Evolutionary conservation across 2,329 filamentous ascomycete species (phyloP).

Genomic region (Alternaria arbusti): DNA sequence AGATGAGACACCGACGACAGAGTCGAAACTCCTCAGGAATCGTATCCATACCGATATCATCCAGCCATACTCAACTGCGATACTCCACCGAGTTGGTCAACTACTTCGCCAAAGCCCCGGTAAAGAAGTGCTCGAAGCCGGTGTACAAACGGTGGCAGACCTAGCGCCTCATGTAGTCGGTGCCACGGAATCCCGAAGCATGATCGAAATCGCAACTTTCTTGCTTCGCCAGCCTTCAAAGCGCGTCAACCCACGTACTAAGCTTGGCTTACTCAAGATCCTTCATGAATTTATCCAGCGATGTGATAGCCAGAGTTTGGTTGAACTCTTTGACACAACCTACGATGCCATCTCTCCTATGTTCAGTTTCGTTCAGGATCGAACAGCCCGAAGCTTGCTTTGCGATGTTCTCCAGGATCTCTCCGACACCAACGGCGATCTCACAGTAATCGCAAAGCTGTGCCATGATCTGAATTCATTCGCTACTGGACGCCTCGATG

Average conservation of each 20-base stretch:
- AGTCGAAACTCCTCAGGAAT: conserved; percentile 64
- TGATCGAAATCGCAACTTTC: conserved; percentile 81
- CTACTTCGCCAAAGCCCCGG: conserved; percentile 66
- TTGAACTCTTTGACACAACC: conserved; percentile 66
- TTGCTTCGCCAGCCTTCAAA: conserved; percentile 85
- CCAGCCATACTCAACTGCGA: conserved; percentile 69
- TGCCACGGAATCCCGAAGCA: conserved; percentile 69
- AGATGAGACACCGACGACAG: conserved; percentile 27
- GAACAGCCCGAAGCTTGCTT: conserved; percentile 74
- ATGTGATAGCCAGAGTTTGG: conserved; percentile 63
- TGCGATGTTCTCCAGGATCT: conserved; percentile 76
- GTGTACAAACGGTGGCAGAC: conserved; percentile 79
- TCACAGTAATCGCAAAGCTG: conserved; percentile 69
- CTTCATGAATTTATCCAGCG: conserved; percentile 80
- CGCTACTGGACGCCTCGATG: conserved; percentile 73
- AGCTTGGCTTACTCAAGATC: conserved; percentile 79
- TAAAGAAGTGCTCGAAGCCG: conserved; percentile 78
- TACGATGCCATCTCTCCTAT: conserved; percentile 79
- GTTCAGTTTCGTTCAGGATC: conserved; percentile 90
- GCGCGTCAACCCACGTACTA: conserved; percentile 81
- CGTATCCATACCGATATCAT: conserved; percentile 54
- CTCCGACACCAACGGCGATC: conserved; percentile 65
- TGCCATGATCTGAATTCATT: conserved; percentile 85
- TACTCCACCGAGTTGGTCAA: conserved; percentile 62
- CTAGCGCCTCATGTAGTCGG: conserved; percentile 58